Percentiles rank a stretch among this genome's conserved stretches.
Evolutionary conservation across 192 early-diverging fungal genomes (phyloP).

Genomic region (Linnemannia schmuckeri): DNA sequence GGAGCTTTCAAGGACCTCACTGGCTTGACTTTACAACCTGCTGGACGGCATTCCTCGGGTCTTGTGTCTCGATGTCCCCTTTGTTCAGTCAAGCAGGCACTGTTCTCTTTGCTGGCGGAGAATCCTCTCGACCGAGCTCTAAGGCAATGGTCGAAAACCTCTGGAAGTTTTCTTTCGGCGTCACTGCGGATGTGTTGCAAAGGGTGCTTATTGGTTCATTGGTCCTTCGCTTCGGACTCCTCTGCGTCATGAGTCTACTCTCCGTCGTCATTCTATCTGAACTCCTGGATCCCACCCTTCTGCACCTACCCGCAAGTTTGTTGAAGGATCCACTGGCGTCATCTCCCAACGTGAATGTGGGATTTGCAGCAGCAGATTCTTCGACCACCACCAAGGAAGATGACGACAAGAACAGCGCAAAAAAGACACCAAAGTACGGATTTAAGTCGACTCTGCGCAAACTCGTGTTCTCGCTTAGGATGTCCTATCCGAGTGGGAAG

Average conservation of each 20-base stretch:
- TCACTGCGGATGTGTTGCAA: not conserved
- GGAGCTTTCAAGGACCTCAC: not conserved
- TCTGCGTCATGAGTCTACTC: not conserved
- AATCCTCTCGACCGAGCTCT: not conserved
- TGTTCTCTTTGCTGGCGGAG: not conserved
- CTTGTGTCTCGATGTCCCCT: not conserved
- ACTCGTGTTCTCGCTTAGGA: not conserved
- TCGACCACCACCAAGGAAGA: not conserved
- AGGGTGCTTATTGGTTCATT: not conserved
- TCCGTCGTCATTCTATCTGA: not conserved
- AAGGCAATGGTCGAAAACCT: not conserved
- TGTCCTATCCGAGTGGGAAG: constrained; percentile 13
- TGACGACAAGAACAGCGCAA: not conserved
- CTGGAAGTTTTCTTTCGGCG: not conserved
- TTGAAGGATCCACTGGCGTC: not conserved
- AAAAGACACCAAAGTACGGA: not conserved
- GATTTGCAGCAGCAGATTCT: not conserved
- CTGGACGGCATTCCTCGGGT: constrained; percentile 8
- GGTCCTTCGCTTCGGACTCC: not conserved
- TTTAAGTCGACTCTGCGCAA: constrained; percentile 11
- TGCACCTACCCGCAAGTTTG: not conserved
- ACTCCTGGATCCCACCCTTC: not conserved
- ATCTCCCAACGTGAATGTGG: not conserved
- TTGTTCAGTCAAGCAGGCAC: not conserved
- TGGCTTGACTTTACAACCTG: not conserved